Evolutionary conservation across 192 early-diverging fungal species (phyloP), one percentile per base, ranked within the genome.

Genomic region (Dimargaris cristalligena): DNA sequence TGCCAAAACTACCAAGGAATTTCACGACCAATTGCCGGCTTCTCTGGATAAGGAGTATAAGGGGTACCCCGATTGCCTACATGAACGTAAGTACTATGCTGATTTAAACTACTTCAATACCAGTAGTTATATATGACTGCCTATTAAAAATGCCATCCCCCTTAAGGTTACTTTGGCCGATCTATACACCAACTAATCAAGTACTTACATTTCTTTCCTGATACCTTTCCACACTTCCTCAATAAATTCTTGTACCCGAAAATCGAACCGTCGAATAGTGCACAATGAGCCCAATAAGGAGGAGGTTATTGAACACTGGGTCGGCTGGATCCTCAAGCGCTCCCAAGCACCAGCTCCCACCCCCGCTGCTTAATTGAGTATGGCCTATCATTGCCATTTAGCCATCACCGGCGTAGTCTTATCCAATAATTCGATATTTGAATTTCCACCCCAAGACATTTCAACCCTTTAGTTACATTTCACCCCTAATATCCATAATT

Each of bases 1-100:
- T 60, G 44, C 26, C 46, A 64, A 61, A 13, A 71, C 64, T 28
- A 62, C 74, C 0, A 55, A 60, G 16, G 41, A 56, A 33, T 71
- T 72, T 59, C 70, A 48, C 38, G 44, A 51, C 28, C 50, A 31
- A 1, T 63, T 76, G 28, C 70, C 74, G n/a, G 63, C 46, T 4
- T 31, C 52, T 9, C 56, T 72, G 44, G 74, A 76, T 48, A 76
- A 76, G 66, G 51, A 76, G 60, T 60, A 29, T 11, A 26, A 29
- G 23, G 25, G 13, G 22, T 20, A 20, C 23, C 22, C 20, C 26
- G 49, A 26, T 2, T n/a, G 22, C 20, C 64, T 62, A 44, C 57
- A 60, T 41, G 65, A 67, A 38, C 28, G 67, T 48, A 69, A 65
- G 49, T 75, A 67, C 46, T 67, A 71, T 23, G 73, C 69, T n/a